Conservation (phyloP, 495 filamentous ascomycete species). For the Immersiella caudata region DNA sequence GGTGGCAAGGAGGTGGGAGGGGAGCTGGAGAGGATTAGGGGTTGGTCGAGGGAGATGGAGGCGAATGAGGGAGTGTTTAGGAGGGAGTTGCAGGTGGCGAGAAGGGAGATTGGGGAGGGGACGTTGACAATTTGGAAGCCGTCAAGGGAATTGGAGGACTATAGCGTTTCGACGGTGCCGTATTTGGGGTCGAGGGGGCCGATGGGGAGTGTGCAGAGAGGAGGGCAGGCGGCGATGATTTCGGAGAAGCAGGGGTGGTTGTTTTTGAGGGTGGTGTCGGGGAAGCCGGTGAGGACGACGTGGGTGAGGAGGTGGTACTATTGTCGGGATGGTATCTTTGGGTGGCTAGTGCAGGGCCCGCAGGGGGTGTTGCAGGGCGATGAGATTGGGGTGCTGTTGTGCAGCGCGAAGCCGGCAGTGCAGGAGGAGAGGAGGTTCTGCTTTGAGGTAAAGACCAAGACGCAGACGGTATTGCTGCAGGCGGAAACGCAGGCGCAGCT, state of each 20-base stretch:
- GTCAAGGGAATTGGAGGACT: constrained; percentile 90
- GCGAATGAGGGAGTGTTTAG: constrained; percentile 74
- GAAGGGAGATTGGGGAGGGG: constrained; percentile 80
- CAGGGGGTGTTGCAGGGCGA: constrained; percentile 94
- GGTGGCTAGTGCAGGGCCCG: constrained; percentile 85
- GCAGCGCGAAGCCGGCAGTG: constrained; percentile 85
- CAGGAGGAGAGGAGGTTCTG: constrained; percentile 94
- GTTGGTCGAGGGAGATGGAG: constrained; percentile 95
- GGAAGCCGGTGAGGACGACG: constrained; percentile 81
- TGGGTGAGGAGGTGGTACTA: constrained; percentile 96
- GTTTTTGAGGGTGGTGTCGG: constrained; percentile 76
- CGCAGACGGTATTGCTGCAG: constrained; percentile 84
- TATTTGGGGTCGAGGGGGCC: constrained; percentile 75
- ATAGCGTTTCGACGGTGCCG: constrained; percentile 82
- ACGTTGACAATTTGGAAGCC: constrained; percentile 72
- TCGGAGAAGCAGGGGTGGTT: constrained; percentile 95
- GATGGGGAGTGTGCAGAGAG: constrained; percentile 51
- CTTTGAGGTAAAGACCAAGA: constrained; percentile 99
- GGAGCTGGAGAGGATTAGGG: constrained; percentile 88
- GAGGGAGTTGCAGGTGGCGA: constrained; percentile 74
- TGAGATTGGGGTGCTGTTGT: constrained; percentile 91
- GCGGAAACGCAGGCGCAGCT: constrained; percentile 89
- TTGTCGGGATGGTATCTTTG: constrained; percentile 92
- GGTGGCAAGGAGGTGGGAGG: constrained; percentile 48
- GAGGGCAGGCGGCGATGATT: constrained; percentile 48